Evolutionary conservation across 345 rosid species (phyloP), one percentile per base, ranked within the genome.

Genomic region (Pseudoturritis turrita): DNA sequence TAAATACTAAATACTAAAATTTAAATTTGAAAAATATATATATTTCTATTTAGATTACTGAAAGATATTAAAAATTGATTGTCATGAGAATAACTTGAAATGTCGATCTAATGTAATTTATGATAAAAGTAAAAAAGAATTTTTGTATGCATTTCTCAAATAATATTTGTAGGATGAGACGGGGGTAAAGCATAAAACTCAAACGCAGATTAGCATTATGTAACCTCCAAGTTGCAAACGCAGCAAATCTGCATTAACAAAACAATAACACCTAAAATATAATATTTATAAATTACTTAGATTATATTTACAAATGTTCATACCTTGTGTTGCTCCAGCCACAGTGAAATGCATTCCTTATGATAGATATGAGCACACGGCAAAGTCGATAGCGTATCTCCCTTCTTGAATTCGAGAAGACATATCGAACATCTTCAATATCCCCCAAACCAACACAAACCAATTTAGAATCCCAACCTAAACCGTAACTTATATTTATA

Each of bases 351-450:
- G 49, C 37, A 50, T 18, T 50, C 15, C 19, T 50, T 36, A n/a
- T 65, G 37, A 10, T 25, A 50, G 47, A 14, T 50, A 36, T 65
- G 70, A 35, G 6, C 33, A 65, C 70, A 65, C 37, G 70, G 70
- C 70, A 65, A 37, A 49, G 47, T 65, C 21, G 15, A 21, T 6
- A 65, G 5, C 58, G 5, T 50, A 50, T 65, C 57, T 47, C 44
- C 57, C 3, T 33, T 0, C 19, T 12, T 8, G 4, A 1, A 35
- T 7, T 33, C 58, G 21, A 21, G n/a, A 0, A 45, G 33, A 19
- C 70, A 65, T 46, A 65, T 65, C 8, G 70, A 37, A 39, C 71
- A 66, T 26, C 61, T 66, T 3, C 47, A 50, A 21, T 52, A 17
- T 47, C 41, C 7, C 47, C 33, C 17, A 52, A 35, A n/a, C 23